Evolutionary conservation across 495 filamentous ascomycete species (phyloP), one percentile per base, ranked within the genome.

Genomic region (Penicillium desertorum): DNA sequence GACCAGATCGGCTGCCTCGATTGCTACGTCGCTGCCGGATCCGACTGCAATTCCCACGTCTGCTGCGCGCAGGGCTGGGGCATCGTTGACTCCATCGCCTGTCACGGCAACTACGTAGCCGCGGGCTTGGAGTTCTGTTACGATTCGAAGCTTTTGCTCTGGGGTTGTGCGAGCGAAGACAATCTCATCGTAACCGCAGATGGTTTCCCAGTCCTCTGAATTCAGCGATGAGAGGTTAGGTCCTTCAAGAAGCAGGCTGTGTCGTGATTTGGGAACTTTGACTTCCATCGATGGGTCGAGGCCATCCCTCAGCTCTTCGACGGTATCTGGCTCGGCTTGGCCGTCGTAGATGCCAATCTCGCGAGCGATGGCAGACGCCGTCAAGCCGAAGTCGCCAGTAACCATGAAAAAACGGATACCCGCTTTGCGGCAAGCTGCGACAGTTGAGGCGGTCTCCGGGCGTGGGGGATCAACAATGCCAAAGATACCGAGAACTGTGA

Each of bases 1-100:
- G 16, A 97, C 90, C 4, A 97, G 82, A 63, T 95, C 89, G 11
- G 93, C 90, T 6, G 93, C 93, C 73, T 96, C 94, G 82, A 75
- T 82, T 17, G 83, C 83, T 2, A 85, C 80, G 42, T 85, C 83
- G 23, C 79, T 81, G 25, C 78, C 75, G 12, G 75, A 77, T 29
- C 82, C 85, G 72, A 88, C 84, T 4, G 86, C 85, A 56, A 89
- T 82, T 49, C 86, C 86, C 5, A 89, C 81, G 62, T 89, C 82
- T 22, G 86, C 83, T 27, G 79, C 74, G 49, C 84, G 83, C 41
- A 89, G 72, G 29, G 84, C 83, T 8, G 86, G 86, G 9, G 85
- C 81, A 62, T 89, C 86, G 60, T 89, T 89, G 53, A 88, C 83
- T 30, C 86, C 86, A 58, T 89, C 86, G 54, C 86, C 84, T 9